Evolutionary conservation across 345 rosid genomes (phyloP).

Genomic region (Citrus maxima): DNA sequence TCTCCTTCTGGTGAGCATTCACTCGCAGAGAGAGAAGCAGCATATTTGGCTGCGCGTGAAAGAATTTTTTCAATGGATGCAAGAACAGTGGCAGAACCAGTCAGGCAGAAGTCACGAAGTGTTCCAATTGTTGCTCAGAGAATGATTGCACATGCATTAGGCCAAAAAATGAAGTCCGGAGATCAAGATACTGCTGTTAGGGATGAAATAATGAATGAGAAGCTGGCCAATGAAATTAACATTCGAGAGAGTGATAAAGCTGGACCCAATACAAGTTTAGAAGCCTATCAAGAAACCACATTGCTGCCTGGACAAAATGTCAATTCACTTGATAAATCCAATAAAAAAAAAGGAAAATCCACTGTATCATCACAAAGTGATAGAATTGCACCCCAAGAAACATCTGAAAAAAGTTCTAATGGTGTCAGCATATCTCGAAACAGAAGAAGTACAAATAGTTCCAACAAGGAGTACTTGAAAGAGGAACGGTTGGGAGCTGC

Average conservation of each 20-base stretch:
- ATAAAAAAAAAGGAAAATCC: slow-evolving; percentile 7
- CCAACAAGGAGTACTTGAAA: slow-evolving; percentile 37
- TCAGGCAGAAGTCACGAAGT: slow-evolving; percentile 37
- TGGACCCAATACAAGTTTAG: slow-evolving; percentile 19
- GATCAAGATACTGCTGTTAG: slow-evolving; percentile 10
- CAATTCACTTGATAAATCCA: slow-evolving; percentile 10
- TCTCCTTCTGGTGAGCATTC: slow-evolving; percentile 32
- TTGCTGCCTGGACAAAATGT: neutral
- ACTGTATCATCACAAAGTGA: slow-evolving; percentile 16
- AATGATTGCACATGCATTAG: slow-evolving; percentile 80
- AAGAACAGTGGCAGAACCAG: slow-evolving; percentile 32
- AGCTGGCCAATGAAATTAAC: slow-evolving; percentile 7
- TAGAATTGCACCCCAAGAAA: slow-evolving; percentile 19
- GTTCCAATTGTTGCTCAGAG: slow-evolving; percentile 62
- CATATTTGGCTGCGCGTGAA: slow-evolving; percentile 64
- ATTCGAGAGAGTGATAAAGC: slow-evolving; percentile 19
- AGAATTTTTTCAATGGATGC: slow-evolving; percentile 50
- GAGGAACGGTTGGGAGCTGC: slow-evolving; percentile 59
- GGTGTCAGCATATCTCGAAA: slow-evolving; percentile 11
- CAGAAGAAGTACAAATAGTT: slow-evolving; percentile 22
- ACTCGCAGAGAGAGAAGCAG: slow-evolving; percentile 58
- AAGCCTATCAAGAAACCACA: slow-evolving; percentile 11
- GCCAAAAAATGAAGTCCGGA: slow-evolving; percentile 31
- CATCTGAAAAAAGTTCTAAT: slow-evolving; percentile 17
- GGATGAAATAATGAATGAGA: slow-evolving; percentile 20